Conservation (phyloP, 2,329 filamentous ascomycete species). For the Epichloe sp. region DNA sequence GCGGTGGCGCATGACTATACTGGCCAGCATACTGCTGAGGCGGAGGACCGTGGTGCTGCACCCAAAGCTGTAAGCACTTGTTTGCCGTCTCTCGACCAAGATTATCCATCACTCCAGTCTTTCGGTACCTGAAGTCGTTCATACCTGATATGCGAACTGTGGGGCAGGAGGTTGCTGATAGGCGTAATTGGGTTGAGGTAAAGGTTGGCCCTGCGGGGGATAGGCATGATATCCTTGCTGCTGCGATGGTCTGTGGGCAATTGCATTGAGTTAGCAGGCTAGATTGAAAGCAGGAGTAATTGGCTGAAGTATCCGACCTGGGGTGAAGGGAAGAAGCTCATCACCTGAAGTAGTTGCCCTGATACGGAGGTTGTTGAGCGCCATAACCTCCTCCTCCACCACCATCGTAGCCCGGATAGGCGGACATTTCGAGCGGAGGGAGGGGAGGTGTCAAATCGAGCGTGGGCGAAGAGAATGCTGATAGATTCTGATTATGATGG, state of each 20-base stretch:
- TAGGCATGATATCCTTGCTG: constrained; percentile 22
- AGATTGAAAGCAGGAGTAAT: neutral
- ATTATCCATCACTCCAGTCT: neutral
- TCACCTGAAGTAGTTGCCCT: constrained; percentile 18
- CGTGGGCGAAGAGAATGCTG: neutral
- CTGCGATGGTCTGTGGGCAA: constrained; percentile 3
- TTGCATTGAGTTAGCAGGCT: neutral
- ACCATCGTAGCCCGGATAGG: constrained; percentile 41
- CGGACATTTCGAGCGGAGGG: constrained; percentile 37
- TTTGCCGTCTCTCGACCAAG: neutral
- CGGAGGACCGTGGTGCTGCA: constrained; percentile 17
- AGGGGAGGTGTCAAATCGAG: neutral
- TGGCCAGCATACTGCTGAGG: constrained; percentile 19
- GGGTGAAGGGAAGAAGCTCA: neutral
- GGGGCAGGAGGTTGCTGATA: constrained; percentile 28
- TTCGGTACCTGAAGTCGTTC: constrained; percentile 19
- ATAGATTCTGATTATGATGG: neutral
- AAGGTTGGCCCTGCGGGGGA: constrained; percentile 31
- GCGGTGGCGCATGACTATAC: constrained; percentile 19
- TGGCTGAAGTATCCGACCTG: too few species aligned
- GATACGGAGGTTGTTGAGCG: constrained; percentile 25
- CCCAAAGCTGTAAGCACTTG: neutral
- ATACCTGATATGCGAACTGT: constrained; percentile 27
- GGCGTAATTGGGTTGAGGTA: constrained; percentile 35
- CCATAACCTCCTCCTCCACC: constrained; percentile 29